These are phyloP conservation scores for Scedosporium apiospermum DNA, from an alignment of 2,329 filamentous ascomycete species.

Conservation along the genomic window DNA sequence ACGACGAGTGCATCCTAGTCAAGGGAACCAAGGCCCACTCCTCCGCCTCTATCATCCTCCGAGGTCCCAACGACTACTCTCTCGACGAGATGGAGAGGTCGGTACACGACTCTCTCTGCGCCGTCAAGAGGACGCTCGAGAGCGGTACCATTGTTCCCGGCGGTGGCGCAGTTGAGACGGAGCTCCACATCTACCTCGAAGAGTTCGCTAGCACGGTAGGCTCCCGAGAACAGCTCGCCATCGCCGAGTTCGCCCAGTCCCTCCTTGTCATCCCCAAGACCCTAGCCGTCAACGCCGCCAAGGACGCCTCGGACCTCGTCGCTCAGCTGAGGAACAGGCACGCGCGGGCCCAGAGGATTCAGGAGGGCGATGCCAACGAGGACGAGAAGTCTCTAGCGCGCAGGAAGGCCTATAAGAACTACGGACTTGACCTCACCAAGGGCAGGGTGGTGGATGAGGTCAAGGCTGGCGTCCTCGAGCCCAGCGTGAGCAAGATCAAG, in stretches of 20 bases:
- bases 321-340: constrained; percentile 92
- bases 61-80: constrained; percentile 90
- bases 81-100: constrained; percentile 99
- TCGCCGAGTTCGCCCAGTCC: constrained; percentile 92
- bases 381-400: constrained; percentile 84
- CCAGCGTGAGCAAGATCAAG: constrained; percentile 95
- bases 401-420: constrained; percentile 98
- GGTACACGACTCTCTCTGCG: constrained; percentile 90
- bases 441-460: constrained; percentile 89
- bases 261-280: constrained; percentile 95
- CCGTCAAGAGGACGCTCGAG: constrained; percentile 94
- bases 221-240: constrained; percentile 93
- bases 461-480: constrained; percentile 92
- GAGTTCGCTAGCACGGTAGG: constrained; percentile 97
- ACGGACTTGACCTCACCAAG: constrained; percentile 81
- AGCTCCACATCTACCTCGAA: constrained; percentile 96
- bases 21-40: constrained; percentile 93
- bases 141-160: constrained; percentile 95
- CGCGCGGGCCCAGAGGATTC: constrained; percentile 83
- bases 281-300: constrained; percentile 90
- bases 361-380: constrained; percentile 73
- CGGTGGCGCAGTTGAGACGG: constrained; percentile 95
- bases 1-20: constrained; percentile 95
- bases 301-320: constrained; percentile 90
- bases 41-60: constrained; percentile 90